Base-by-base conservation (phyloP, 495 filamentous ascomycete genomes). In the Thozetella sp. region DNA sequence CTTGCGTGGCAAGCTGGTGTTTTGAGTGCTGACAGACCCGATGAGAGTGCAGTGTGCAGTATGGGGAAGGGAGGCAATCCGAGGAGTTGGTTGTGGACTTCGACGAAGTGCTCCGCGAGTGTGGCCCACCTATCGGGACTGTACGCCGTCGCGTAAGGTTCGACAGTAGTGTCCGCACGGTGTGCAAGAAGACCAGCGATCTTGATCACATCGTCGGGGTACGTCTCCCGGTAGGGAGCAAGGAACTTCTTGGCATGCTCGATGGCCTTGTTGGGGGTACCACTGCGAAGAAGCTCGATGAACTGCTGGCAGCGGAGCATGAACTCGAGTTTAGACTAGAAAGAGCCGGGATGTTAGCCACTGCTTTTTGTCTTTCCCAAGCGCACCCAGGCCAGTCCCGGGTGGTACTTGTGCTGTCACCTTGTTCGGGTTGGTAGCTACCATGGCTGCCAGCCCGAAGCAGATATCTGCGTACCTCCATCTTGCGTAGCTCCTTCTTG, bases 221-320 rank as follows among this genome's bases (percentile, higher is more conserved):
- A 88, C 3, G 82, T 82, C 30, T 90, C 87, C 37, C 75, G 72
- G 67, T 87, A 89, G 9, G 85, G 83, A 20, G 83, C 74, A 17
- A 99, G 82, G 73, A 88, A 91, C 69, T 91, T 97, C 66, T 83
- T 88, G 4, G 93, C 93, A 72, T 97, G 89, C 22, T 75, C 68
- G 58, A 90, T 88, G n/a, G 93, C 90, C 58, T 89, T 90, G 3
- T 67, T 51, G 26, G 71, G 78, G 19, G 87, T 75, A 46, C 82
- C 81, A 34, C 77, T 86, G 45, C 95, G 82, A 54, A 96, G 83
- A 57, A 97, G 81, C 69, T 98, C 95, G 62, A 98, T 93, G 71
- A 91, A 97, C 69, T 98, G 93, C 73, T 99, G 95, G 63, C 96
- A 80, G n/a, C 96, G 87, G 11, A 99, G 83, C 80, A 96, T 90